phyloP scores from a whole-genome alignment of 768 basidiomycete genomes.

The Daedaleopsis sinensis region DNA sequence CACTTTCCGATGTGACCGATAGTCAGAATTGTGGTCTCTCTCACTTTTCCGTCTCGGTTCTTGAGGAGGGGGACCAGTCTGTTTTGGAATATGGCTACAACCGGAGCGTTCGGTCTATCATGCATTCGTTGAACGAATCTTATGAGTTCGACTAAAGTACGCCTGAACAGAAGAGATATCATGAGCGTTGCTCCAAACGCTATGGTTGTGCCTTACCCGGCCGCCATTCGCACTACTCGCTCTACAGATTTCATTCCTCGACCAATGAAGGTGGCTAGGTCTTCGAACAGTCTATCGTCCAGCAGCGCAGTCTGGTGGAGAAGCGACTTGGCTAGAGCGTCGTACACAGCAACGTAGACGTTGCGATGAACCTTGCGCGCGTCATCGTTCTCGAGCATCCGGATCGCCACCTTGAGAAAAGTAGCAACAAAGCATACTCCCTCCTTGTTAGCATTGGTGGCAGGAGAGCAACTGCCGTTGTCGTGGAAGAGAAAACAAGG shows the following conservation, averaged over 20 bases:
- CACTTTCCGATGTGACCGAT: conserved; percentile 58
- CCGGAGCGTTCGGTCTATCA: conserved; percentile 33
- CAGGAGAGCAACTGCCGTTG: conserved; percentile 7
- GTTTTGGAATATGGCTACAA: conserved; percentile 44
- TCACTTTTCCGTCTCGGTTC: conserved; percentile 45
- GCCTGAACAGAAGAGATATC: conserved; percentile 34
- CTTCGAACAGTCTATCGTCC: conserved; percentile 27
- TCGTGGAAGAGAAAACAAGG: conserved; percentile 28
- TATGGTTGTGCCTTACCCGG: conserved; percentile 54
- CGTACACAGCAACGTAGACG: conserved; percentile 40
- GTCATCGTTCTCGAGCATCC: conserved; percentile 50
- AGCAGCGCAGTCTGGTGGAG: conserved; percentile 25
- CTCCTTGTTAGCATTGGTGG: conserved; percentile 3
- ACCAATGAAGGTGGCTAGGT: conserved; percentile 43
- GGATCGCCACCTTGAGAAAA: conserved; percentile 39
- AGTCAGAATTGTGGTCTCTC: conserved; percentile 67
- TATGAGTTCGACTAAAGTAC: conserved; percentile 51
- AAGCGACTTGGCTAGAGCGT: conserved; percentile 19
- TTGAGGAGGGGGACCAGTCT: conserved; percentile 54
- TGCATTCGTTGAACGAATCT: conserved; percentile 42
- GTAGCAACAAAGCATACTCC: conserved; percentile 30
- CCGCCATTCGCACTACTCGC: conserved; percentile 62
- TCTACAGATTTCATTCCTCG: conserved; percentile 55
- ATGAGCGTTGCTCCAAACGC: not conserved
- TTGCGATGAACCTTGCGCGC: conserved; percentile 46